A percentile compares a stretch with the other conserved stretches of the same genome.
Conservation (phyloP, 2,329 filamentous ascomycete species). For the Cercospora zeae-maydis region DNA sequence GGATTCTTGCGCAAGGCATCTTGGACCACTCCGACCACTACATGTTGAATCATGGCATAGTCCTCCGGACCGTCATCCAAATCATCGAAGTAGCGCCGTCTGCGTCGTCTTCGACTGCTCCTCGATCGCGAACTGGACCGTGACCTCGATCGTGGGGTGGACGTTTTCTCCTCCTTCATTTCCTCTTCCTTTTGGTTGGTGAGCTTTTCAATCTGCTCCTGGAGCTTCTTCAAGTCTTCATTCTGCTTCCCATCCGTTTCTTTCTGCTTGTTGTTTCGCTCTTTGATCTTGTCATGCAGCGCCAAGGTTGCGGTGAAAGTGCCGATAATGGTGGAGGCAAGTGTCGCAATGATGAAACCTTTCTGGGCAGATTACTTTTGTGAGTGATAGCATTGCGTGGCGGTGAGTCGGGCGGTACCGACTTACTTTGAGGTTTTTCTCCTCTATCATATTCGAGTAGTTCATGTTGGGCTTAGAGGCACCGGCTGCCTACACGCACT, state of each 20-base stretch:
- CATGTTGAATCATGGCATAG: conserved; percentile 37
- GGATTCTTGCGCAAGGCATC: conserved; percentile 43
- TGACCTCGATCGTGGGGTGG: conserved; percentile 20
- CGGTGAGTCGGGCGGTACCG: not conserved
- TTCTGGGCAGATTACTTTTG: conserved; percentile 25
- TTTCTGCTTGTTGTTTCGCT: conserved; percentile 31
- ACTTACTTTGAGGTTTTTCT: conserved; percentile 42
- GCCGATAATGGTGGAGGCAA: conserved; percentile 45
- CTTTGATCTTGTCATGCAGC: conserved; percentile 41
- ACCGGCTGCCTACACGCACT: conserved; percentile 8
- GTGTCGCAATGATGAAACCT: conserved; percentile 46
- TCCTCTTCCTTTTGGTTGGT: conserved; percentile 13
- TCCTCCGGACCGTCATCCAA: not conserved
- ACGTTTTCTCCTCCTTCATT: conserved; percentile 27
- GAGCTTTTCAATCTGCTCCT: conserved; percentile 31
- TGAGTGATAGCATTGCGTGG: not conserved
- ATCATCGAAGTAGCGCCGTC: conserved; percentile 6
- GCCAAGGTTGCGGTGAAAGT: conserved; percentile 45
- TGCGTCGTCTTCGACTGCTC: conserved; percentile 7
- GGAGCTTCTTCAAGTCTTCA: conserved; percentile 25
- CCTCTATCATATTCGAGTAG: conserved; percentile 46
- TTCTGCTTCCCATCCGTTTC: conserved; percentile 25
- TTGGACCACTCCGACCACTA: conserved; percentile 44
- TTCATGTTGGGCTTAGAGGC: conserved; percentile 37
- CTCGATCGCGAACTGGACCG: conserved; percentile 11